These are phyloP conservation scores for Fusarium dlaminii DNA, from an alignment of 2,329 filamentous ascomycete species.

Conservation along the genomic window DNA sequence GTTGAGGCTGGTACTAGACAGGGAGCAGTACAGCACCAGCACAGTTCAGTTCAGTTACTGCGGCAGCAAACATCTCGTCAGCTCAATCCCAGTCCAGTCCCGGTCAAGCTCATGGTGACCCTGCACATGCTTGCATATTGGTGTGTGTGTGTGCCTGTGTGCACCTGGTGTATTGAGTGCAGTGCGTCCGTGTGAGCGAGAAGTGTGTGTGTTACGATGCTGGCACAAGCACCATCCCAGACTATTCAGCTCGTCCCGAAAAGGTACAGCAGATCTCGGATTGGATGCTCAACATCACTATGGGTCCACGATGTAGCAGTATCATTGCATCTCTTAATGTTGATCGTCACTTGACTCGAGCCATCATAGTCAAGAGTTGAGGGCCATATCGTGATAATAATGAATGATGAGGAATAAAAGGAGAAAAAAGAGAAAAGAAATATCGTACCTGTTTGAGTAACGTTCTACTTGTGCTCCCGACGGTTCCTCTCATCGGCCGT, in stretches of 20 bases:
- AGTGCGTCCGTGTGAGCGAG: background rate
- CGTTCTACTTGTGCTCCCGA: conserved; percentile 22
- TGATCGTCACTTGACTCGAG: background rate
- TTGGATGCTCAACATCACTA: background rate
- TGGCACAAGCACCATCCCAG: conserved; percentile 2
- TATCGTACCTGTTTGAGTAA: conserved; percentile 28
- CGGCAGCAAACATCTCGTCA: conserved; percentile 10
- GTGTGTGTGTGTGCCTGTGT: background rate
- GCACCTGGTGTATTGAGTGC: background rate
- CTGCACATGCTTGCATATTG: conserved; percentile 11
- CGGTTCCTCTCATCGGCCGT: conserved; percentile 18
- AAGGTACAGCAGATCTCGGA: conserved; percentile 15
- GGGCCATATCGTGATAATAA: background rate
- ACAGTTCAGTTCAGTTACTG: background rate
- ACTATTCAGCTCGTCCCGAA: conserved; percentile 7
- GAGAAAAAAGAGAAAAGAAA: background rate
- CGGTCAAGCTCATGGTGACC: background rate
- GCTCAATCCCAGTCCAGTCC: conserved; percentile 1
- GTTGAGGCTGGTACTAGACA: background rate
- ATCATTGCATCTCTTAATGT: background rate
- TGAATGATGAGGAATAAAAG: background rate
- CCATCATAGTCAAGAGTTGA: background rate
- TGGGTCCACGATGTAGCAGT: background rate
- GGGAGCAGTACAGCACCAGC: background rate
- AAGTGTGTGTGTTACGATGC: background rate